Evolutionary conservation across 106 monocot genomes (phyloP), one percentile per base, ranked within the genome.

Genomic region (Iris macrosiphon): DNA sequence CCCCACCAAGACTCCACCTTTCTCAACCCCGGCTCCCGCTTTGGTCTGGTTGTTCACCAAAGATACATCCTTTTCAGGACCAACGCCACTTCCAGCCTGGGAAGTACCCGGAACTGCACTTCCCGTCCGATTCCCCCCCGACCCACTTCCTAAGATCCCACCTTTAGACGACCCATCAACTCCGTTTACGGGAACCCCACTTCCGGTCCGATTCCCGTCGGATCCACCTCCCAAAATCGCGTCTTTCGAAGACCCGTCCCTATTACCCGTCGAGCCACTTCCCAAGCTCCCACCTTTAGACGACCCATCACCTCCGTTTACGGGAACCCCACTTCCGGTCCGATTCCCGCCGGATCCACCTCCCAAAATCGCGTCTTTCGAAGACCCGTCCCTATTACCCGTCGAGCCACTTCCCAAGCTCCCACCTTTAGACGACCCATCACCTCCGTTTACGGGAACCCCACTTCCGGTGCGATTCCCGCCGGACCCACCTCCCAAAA

Each of bases 251-350:
- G n/a, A n/a, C n/a, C n/a, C n/a, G n/a, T n/a, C n/a, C n/a, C n/a
- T n/a, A 17, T 68, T 68, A 45, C 28, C 40, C 4, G 15, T 16
- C 28, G 30, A 2, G n/a, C n/a, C n/a, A n/a, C n/a, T n/a, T n/a
- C n/a, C n/a, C n/a, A n/a, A n/a, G 35, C 13, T 38, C 1, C 34
- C 63, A 42, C 11, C 21, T 55, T 44, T 32, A 7, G 3, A 4
- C 11, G 62, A 68, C 33, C 32, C 63, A 63, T 29, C 18, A 26
- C 43, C 34, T 39, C 26, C 41, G n/a, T n/a, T n/a, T n/a, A n/a
- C n/a, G 24, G 29, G 3, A 22, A 34, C 23, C 22, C 50, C 50
- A 32, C 8, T 14, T 12, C 30, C 18, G 25, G 7, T 6, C 42
- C 31, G 26, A 37, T 42, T 21, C 49, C 54, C 3, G 7, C 6